Base-by-base conservation (phyloP, 306 rosid genomes). In the Cicer chorassanicum region DNA sequence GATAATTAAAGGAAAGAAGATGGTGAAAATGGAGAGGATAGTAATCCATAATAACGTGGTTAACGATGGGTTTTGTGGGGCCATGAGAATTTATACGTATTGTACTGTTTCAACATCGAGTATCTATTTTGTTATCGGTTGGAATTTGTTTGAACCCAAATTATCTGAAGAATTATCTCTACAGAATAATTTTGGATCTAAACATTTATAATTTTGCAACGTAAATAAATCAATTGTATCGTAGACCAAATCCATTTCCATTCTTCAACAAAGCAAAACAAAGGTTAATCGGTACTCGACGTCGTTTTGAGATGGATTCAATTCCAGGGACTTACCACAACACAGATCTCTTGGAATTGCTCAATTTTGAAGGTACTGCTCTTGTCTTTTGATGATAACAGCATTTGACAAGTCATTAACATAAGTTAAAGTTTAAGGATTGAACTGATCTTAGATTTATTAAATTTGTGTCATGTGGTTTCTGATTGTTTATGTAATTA, bases 311-410 rank as follows among this genome's bases (percentile, higher is more conserved):
- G 56, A 43, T 21, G 44, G n/a, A 59, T 11, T 46, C 64, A 14
- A 18, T 15, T 34, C 46, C 4, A 34, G 43, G 38, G 48, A 67
- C 43, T 48, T 55, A 16, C 6, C 24, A 15, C 21, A 51, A 8
- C 8, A 7, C 48, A 49, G 82, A 78, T 78, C 82, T 71, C 68
- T 53, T 15, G 43, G 16, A 62, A 62, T 71, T 49, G 45, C 65
- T 62, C 77, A 70, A 21, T 59, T 51, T 24, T 63, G 11, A 15
- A 70, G 82, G 82, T 78, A 69, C 34, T 12, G 2, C 48, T 1
- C 7, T 70, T 60, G 10, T 39, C 54, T 19, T 16, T 51, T 9
- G n/a, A 36, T 48, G 2, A 40, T 62, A 7, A 62, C 41, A 24
- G 10, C 29, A 10, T 34, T 24, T 56, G 6, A n/a, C 7, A 67